phyloP scores from a whole-genome alignment of 1,284 basidiomycete genomes.

The Austroboletus novae-zelandiae region DNA sequence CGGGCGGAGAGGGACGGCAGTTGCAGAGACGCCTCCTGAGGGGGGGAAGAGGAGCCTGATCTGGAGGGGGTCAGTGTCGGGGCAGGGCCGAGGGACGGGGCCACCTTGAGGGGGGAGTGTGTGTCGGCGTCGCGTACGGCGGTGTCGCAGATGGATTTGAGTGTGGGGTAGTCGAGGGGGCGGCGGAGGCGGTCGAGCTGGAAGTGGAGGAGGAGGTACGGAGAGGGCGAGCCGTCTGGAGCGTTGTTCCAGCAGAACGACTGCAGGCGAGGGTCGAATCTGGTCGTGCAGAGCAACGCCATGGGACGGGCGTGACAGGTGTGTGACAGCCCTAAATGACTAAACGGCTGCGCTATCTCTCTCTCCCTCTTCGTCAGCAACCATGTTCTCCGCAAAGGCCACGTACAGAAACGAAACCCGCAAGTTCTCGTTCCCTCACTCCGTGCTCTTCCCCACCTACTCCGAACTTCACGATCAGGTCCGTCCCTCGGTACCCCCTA shows the following conservation, averaged over 20 bases:
- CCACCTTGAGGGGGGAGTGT: conserved; percentile 37
- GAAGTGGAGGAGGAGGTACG: conserved; percentile 56
- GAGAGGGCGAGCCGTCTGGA: conserved; percentile 44
- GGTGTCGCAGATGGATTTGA: conserved; percentile 43
- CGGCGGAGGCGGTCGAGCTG: conserved; percentile 55
- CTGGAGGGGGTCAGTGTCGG: conserved; percentile 33
- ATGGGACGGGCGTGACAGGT: neutral
- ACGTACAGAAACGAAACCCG: conserved; percentile 52
- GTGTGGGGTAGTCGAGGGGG: conserved; percentile 37
- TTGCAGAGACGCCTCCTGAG: conserved; percentile 44
- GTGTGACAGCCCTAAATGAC: conserved; percentile 25
- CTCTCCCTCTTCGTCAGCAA: conserved; percentile 17
- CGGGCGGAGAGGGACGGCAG: conserved; percentile 38
- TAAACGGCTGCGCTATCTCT: conserved; percentile 22
- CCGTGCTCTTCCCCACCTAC: conserved; percentile 42
- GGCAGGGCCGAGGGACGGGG: neutral
- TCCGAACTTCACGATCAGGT: conserved; percentile 45
- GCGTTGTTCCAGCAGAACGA: conserved; percentile 55
- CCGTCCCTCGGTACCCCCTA: conserved; percentile 12
- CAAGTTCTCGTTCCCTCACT: conserved; percentile 42
- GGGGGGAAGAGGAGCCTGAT: conserved; percentile 54
- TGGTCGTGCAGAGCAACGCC: conserved; percentile 21
- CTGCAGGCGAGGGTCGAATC: conserved; percentile 54
- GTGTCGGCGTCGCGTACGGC: conserved; percentile 35
- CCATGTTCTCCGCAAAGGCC: conserved; percentile 56